Evolutionary conservation across 139 green algal genomes (phyloP).

Genomic region (Auxenochlorella pyrenoidosa): DNA sequence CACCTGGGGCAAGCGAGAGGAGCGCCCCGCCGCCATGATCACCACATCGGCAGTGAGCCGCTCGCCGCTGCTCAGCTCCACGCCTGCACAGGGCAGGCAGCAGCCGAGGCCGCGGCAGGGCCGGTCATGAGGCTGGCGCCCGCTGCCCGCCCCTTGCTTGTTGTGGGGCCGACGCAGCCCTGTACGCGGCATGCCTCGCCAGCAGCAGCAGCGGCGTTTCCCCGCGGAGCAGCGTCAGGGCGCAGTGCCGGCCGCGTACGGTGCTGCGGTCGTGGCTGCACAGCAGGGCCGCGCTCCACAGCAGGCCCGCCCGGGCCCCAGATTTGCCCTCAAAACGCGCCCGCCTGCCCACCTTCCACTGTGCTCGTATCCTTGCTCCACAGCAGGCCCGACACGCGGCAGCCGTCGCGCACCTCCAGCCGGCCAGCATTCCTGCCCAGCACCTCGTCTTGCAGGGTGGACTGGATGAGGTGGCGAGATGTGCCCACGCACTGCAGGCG

Average conservation of each 20-base stretch:
- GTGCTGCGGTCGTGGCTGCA: too few relatives aligned
- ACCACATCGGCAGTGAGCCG: constrained; percentile 15
- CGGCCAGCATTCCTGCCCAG: not conserved
- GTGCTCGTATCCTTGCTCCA: constrained; percentile 1
- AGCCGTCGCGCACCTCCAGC: not conserved
- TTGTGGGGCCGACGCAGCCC: too few relatives aligned
- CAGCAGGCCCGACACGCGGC: not conserved
- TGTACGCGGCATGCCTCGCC: too few relatives aligned
- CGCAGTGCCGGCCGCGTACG: too few relatives aligned
- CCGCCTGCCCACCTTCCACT: not conserved
- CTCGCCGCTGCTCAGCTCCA: constrained; percentile 10
- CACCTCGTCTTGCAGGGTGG: constrained; percentile 28
- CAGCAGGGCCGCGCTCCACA: too few relatives aligned
- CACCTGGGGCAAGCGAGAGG: not conserved
- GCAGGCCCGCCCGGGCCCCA: too few relatives aligned
- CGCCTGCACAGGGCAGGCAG: not conserved
- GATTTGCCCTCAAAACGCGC: not conserved
- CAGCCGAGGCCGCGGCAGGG: not conserved
- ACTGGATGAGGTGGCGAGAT: constrained; percentile 18
- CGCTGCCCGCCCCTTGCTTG: too few relatives aligned
- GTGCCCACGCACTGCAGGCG: not conserved
- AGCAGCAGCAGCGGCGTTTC: too few relatives aligned
- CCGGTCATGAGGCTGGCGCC: too few relatives aligned
- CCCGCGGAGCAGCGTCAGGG: too few relatives aligned
- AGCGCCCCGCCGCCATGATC: not conserved